Base-by-base conservation (phyloP, 805 yeast species). In the Pichia scutulata region DNA sequence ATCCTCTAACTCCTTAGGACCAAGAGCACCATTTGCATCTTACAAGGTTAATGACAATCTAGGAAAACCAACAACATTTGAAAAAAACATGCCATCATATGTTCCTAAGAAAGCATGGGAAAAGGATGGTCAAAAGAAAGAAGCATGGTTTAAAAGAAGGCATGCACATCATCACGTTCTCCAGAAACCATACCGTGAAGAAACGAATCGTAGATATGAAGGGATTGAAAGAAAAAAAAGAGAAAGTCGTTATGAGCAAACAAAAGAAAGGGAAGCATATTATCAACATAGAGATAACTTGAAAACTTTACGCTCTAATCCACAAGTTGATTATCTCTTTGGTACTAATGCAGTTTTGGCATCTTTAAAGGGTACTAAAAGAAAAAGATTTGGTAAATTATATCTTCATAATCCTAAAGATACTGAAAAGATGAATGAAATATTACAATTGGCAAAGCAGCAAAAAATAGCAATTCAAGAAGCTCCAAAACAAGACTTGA, bases 281-380 rank as follows among this genome's bases (percentile, higher is more conserved):
- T 45, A 39, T 33, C 44, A 51, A 7, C 48, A 59, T 44, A 55
- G 54, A 30, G 37, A 51, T 13, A 50, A 58, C 1, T 30, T 65
- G 4, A 48, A 48, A 9, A 39, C 53, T 21, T 50, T 59, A 13
- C 57, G 55, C 37, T 28, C 53, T 8, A 74, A 75, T 48, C 82
- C 85, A 0, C 61, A 80, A 36, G 65, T 75, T 45, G 96, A 89
- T 60, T 84, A 82, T 60, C 66, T 89, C 3, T 88, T 75, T 60
- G 97, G 97, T 9, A 80, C 84, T 0, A 82, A 85, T 49, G 70
- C 95, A 0, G 92, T 89, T 2, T 55, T 74, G 16, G 84, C 95
- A 1, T 95, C 89, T 0, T 68, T 89, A 51, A 62, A 67, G 21
- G 76, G 82, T 9, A 68, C 71, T 23, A 77, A 75, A 50, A 74